Percentiles rank a stretch among this genome's conserved stretches.
Evolutionary conservation across 192 early-diverging fungal genomes (phyloP).

Genomic region (Glomus cerebriforme): DNA sequence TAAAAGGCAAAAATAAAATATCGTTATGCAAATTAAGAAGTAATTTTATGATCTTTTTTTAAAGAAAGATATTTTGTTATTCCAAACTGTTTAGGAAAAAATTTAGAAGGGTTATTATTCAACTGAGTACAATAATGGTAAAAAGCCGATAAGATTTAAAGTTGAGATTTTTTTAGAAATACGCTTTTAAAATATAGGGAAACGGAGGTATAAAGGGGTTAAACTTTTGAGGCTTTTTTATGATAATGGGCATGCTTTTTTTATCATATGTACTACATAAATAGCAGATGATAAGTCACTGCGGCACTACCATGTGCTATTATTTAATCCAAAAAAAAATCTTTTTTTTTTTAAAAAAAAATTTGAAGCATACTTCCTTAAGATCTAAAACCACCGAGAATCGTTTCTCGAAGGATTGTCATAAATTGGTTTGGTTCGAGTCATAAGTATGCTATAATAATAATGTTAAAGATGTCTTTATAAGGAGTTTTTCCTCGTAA

Average conservation of each 20-base stretch:
- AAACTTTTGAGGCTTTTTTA: neutral
- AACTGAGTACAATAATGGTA: neutral
- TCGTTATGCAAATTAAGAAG: neutral
- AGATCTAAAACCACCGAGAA: neutral
- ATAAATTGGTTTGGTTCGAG: neutral
- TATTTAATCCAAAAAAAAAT: neutral
- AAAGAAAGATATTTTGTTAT: neutral
- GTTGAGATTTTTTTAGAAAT: neutral
- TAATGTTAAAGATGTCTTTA: neutral
- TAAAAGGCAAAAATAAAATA: neutral
- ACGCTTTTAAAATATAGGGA: neutral
- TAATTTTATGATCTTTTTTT: neutral
- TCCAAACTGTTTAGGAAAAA: neutral
- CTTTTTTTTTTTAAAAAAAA: neutral
- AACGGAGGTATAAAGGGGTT: neutral
- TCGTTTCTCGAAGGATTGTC: neutral
- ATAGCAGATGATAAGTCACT: too few relatives aligned
- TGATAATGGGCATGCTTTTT: neutral
- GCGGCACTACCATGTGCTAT: too few relatives aligned
- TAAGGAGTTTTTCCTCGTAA: neutral
- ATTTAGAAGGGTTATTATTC: neutral
- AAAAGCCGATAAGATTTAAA: too few relatives aligned
- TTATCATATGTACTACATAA: too few relatives aligned
- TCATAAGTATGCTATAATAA: constrained; percentile 9
- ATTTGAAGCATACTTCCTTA: constrained; percentile 3